Base-by-base conservation (phyloP, 306 rosid species). In the Bauhinia variegata region DNA sequence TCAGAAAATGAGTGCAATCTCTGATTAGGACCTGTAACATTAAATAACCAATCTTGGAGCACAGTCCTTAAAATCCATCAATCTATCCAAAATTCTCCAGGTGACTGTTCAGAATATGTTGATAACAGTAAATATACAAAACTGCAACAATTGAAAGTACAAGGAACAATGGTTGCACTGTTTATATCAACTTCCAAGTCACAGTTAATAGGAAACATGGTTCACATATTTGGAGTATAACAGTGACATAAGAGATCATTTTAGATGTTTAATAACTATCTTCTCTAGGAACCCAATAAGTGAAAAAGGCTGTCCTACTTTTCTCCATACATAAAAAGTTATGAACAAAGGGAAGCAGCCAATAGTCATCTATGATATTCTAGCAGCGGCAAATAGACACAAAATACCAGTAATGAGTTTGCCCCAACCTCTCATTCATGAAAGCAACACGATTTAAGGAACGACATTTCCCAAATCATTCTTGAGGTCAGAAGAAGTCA, bases 11-110 rank as follows among this genome's bases (percentile, higher is more conserved):
- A 39, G 59, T 32, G 3, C 12, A 63, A 57, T 43, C 39, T 38
- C 72, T 54, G 49, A 61, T 19, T 16, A 15, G n/a, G 66, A 63
- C 33, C 42, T 12, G 5, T 32, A 69, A n/a, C n/a, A 74, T 52
- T 14, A 9, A n/a, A 47, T 41, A 46, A 49, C 60, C 52, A 51
- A 31, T 16, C 64, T 31, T 62, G n/a, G 54, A 61, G 42, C 38
- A 15, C 46, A 60, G n/a, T 41, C 1, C 54, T 6, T 11, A 60
- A 4, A 4, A 16, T 18, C 33, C 64, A 51, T 42, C 16, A 57
- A 32, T 53, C 18, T 48, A 43, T 41, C 16, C 43, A 16, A 44
- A 68, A 63, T 53, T 30, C 46, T 17, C 54, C 2, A 54, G 8
- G 36, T 28, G 17, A 47, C 37, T 51, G 54, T n/a, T 4, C 15